A percentile compares a stretch with the other conserved stretches of the same genome.
Evolutionary conservation across 306 rosid species (phyloP).

Genomic region (Fragaria vesca): DNA sequence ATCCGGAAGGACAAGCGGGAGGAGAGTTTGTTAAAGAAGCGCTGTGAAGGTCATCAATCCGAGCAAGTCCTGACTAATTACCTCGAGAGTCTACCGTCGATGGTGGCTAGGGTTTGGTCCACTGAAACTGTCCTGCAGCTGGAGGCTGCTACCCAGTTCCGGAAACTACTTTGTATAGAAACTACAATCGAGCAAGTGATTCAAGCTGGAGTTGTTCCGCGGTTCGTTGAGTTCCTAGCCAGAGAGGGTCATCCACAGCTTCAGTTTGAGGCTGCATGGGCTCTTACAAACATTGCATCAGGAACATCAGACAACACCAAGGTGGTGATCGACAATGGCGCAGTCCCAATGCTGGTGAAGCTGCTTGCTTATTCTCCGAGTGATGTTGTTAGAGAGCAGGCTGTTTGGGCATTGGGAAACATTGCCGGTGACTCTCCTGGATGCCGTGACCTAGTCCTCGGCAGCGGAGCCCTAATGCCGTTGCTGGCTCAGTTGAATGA

Average conservation of each 20-base stretch:
- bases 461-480: conserved; percentile 74
- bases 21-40: conserved; percentile 84
- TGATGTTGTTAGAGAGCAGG: conserved; percentile 97
- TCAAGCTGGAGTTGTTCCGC: conserved; percentile 87
- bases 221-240: conserved; percentile 74
- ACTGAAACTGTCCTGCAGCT: conserved; percentile 59
- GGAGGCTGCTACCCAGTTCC: conserved; percentile 80
- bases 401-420: conserved; percentile 94
- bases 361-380: conserved; percentile 71
- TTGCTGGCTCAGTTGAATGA: conserved; percentile 77
- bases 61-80: conserved; percentile 46
- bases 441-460: conserved; percentile 88
- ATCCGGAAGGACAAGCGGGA: conserved; percentile 90
- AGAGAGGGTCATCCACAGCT: conserved; percentile 89
- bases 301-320: conserved; percentile 91
- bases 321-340: conserved; percentile 88
- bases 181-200: conserved; percentile 91
- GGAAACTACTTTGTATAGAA: conserved; percentile 80
- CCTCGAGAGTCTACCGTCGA: conserved; percentile 78
- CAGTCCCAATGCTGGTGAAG: conserved; percentile 86
- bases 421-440: conserved; percentile 95
- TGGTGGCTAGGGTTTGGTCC: conserved; percentile 86
- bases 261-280: conserved; percentile 99
- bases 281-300: conserved; percentile 89
- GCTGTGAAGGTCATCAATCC: conserved; percentile 79